Evolutionary conservation across 2,329 filamentous ascomycete genomes (phyloP).

Genomic region (Aspergillus brunneoviolaceus): DNA sequence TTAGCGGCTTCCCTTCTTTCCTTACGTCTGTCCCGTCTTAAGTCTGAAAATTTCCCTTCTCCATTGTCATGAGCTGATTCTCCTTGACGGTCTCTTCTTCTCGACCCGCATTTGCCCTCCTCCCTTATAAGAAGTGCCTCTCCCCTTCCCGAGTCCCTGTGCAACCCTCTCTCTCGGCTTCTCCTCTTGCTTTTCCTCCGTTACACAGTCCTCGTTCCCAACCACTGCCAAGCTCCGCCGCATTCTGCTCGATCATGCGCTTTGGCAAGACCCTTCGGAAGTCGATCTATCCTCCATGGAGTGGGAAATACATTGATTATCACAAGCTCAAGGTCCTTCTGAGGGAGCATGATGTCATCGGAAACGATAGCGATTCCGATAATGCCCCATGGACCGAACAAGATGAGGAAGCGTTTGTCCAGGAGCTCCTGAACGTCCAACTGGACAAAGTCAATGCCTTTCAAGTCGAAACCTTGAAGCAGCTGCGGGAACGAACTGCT

Average conservation of each 20-base stretch:
- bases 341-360: conserved; percentile 66
- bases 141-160: not conserved
- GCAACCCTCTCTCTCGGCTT: not conserved
- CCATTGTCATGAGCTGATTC: not conserved
- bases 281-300: conserved; percentile 83
- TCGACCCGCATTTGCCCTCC: not conserved
- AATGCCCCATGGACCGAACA: conserved; percentile 79
- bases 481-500: conserved; percentile 77
- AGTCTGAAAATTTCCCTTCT: not conserved
- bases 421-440: conserved; percentile 91
- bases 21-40: not conserved
- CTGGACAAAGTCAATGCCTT: conserved; percentile 92
- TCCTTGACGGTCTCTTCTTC: not conserved
- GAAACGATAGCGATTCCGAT: conserved; percentile 52
- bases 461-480: conserved; percentile 77
- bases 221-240: not conserved
- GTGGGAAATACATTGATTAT: conserved; percentile 94
- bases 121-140: not conserved
- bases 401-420: conserved; percentile 90
- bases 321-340: conserved; percentile 85
- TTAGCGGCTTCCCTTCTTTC: not conserved
- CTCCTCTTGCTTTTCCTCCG: not conserved
- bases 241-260: conserved; percentile 62
- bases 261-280: conserved; percentile 86
- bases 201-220: not conserved